Evolutionary conservation across 2,329 filamentous ascomycete species (phyloP).

Genomic region (Colletotrichum cordylinicola): DNA sequence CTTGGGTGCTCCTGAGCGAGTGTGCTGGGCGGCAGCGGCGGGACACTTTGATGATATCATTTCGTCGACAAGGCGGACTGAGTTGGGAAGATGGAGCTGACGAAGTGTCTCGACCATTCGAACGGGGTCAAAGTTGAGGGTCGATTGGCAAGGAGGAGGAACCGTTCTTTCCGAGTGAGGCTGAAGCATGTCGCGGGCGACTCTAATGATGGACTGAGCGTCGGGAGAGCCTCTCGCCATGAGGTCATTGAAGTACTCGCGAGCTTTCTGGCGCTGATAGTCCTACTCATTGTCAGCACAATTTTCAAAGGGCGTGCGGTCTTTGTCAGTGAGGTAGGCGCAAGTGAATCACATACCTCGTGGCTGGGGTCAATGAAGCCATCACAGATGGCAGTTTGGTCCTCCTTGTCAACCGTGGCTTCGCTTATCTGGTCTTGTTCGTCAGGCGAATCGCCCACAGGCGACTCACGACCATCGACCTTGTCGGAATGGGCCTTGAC

Average conservation of each 20-base stretch:
- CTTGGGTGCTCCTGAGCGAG: not conserved
- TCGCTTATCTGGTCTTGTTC: not conserved
- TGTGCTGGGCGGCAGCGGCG: not conserved
- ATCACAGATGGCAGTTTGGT: accelerated
- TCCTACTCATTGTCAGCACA: not conserved
- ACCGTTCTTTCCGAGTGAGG: not conserved
- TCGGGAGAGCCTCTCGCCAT: not conserved
- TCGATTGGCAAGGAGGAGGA: not conserved
- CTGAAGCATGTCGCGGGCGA: not conserved
- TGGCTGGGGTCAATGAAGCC: not conserved
- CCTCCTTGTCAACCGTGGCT: not conserved
- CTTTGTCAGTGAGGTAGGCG: not conserved
- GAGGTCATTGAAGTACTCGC: not conserved
- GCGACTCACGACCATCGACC: not conserved
- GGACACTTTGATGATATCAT: not conserved
- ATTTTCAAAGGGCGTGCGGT: not conserved
- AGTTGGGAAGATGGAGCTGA: not conserved
- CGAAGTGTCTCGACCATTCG: not conserved
- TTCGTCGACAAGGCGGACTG: not conserved
- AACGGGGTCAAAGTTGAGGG: not conserved
- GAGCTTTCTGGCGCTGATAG: not conserved
- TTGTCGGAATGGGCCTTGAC: not conserved
- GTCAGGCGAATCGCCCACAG: not conserved
- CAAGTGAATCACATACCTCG: not conserved
- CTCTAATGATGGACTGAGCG: not conserved